A percentile compares a stretch with the other conserved stretches of the same genome.
Conservation (phyloP, 1,284 basidiomycete species). For the Ceratobasidium sp. region DNA sequence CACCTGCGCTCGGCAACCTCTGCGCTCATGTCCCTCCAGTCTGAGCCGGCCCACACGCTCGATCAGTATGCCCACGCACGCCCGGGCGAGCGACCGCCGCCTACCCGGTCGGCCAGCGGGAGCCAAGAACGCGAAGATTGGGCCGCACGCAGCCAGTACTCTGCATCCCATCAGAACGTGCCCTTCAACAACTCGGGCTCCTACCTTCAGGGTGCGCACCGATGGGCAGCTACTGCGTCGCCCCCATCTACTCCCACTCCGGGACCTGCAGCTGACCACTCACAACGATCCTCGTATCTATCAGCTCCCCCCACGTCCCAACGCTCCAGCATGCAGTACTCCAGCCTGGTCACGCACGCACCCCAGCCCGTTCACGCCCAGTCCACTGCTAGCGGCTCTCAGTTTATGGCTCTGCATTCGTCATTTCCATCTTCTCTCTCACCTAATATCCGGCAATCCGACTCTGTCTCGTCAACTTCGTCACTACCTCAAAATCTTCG, state of each 20-base stretch:
- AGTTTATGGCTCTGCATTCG: conserved; percentile 28
- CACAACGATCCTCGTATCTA: conserved; percentile 24
- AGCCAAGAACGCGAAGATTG: conserved; percentile 15
- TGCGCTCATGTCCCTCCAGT: conserved; percentile 39
- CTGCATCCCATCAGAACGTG: background rate
- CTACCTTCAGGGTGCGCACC: conserved; percentile 37
- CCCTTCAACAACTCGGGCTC: conserved; percentile 23
- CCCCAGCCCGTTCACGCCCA: conserved; percentile 30
- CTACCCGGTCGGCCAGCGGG: conserved; percentile 3
- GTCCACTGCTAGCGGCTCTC: conserved; percentile 16
- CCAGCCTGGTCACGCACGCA: conserved; percentile 14
- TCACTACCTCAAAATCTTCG: conserved; percentile 24
- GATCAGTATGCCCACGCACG: conserved; percentile 25
- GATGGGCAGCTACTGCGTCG: conserved; percentile 29
- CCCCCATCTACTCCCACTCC: conserved; percentile 33
- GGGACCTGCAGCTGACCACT: conserved; percentile 13
- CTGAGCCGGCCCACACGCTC: conserved; percentile 25
- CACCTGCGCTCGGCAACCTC: conserved; percentile 39
- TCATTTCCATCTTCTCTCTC: conserved; percentile 35
- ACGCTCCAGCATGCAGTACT: conserved; percentile 9
- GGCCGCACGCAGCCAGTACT: conserved; percentile 1
- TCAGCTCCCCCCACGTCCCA: conserved; percentile 16
- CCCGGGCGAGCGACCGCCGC: background rate
- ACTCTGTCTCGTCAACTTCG: conserved; percentile 13
- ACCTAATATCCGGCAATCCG: conserved; percentile 6